Base-by-base conservation (phyloP, 352 stramenopile species). In the Pythium volutum region DNA sequence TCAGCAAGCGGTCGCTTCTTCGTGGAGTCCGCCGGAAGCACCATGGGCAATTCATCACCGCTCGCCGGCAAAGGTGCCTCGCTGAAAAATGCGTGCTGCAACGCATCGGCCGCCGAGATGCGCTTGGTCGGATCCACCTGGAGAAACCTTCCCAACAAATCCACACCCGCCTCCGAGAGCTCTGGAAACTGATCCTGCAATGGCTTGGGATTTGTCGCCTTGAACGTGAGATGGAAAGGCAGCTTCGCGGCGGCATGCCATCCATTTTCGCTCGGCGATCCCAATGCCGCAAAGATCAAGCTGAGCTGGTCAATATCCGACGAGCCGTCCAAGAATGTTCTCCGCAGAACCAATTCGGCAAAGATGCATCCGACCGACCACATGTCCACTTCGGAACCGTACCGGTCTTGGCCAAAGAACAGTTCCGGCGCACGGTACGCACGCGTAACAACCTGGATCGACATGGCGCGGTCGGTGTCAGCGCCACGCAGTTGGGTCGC, bases 361-460 rank as follows among this genome's bases (percentile, higher is more conserved):
- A 94, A 91, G 52, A 94, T 86, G 57, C 83, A 94, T 29, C 84
- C 84, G 3, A 88, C 68, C 0, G 81, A 89, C 83, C 85, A 94
- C 62, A 91, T 77, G 54, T 94, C 83, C 45, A 92, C 77, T 36
- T 75, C 71, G 18, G 66, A 62, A 6, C 73, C 75, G 69, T 92
- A 92, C 3, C 60, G 59, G 18, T 88, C 73, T 20, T 84, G 57
- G 3, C 85, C 85, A 53, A 94, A 92, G 36, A 94, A 89, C 42
- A 94, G 70, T 62, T 94, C 82, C 6, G 84, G 84, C 23, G 81
- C 58, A 22, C 84, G 75, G 38, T 94, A 94, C 25, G 79, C 80
- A 16, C 81, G 71, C 42, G 82, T 92, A 15, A 92, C 75, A 26
- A 93, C 82, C 58, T 91, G 79, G 45, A 93, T 71, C 23, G 79